phyloP scores from a whole-genome alignment of 2,329 filamentous ascomycete genomes.

The Clonostachys sp. region DNA sequence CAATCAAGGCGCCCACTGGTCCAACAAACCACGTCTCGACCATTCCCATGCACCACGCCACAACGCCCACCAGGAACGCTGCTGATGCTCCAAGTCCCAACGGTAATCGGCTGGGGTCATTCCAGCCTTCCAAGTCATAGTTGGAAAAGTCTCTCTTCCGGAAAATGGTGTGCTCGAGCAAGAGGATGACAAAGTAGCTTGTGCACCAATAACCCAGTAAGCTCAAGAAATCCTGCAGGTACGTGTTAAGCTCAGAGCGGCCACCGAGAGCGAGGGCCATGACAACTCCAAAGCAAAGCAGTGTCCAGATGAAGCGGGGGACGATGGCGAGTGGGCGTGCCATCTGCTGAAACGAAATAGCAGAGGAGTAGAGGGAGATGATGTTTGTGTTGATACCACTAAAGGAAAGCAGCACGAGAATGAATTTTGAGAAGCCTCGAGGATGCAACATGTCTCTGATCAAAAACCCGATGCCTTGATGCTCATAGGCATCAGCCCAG shows the following conservation, averaged over 20 bases:
- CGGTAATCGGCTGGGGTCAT: conserved; percentile 52
- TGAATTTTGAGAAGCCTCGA: conserved; percentile 69
- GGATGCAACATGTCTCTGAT: conserved; percentile 58
- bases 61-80: conserved; percentile 43
- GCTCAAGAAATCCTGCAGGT: conserved; percentile 68
- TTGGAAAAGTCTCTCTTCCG: conserved; percentile 51
- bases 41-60: conserved; percentile 1
- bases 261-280: conserved; percentile 67
- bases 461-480: conserved; percentile 57
- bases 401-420: conserved; percentile 60
- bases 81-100: conserved; percentile 57
- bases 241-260: conserved; percentile 58
- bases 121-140: conserved; percentile 56
- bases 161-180: conserved; percentile 66
- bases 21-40: conserved; percentile 2
- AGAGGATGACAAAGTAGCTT: conserved; percentile 64
- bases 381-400: conserved; percentile 68
- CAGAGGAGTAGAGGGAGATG: conserved; percentile 70
- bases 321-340: conserved; percentile 38
- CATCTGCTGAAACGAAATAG: conserved; percentile 54
- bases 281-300: conserved; percentile 57
- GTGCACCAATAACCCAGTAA: conserved; percentile 70
- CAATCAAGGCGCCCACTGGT: not conserved
- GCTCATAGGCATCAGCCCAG: not conserved
- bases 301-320: conserved; percentile 65